These are phyloP conservation scores for Grosmannia penicillata DNA, from an alignment of 2,329 filamentous ascomycete species.

Conservation along the genomic window DNA sequence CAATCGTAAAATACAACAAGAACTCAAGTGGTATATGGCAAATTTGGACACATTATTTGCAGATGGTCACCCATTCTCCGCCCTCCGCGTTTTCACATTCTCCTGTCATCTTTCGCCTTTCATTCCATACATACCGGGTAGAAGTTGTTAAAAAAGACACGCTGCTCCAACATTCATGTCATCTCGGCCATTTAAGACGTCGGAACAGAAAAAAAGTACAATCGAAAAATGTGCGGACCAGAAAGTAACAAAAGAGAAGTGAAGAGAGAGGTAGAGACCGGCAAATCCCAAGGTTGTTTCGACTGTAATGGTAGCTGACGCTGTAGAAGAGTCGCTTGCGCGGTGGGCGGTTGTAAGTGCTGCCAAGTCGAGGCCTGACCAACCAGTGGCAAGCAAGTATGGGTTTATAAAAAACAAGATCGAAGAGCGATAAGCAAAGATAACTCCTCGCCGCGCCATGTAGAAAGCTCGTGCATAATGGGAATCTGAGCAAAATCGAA, in stretches of 20 bases:
- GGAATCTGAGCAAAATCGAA: neutral
- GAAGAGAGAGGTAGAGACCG: neutral
- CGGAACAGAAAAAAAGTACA: slow-evolving; percentile 1
- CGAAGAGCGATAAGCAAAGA: neutral
- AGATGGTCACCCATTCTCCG: too few relatives aligned
- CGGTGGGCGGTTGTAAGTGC: neutral
- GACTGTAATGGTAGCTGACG: neutral
- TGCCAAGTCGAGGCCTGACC: neutral
- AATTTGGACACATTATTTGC: too few relatives aligned
- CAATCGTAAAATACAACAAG: too few relatives aligned
- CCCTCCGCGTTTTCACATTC: too few relatives aligned
- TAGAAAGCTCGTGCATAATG: neutral
- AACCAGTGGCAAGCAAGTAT: too few relatives aligned
- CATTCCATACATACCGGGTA: neutral
- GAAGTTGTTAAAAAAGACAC: neutral
- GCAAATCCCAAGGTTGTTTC: neutral
- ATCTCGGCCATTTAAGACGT: slow-evolving; percentile 7
- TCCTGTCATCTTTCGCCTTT: neutral
- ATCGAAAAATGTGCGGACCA: neutral
- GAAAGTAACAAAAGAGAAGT: neutral
- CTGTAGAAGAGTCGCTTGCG: neutral
- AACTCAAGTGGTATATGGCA: neutral
- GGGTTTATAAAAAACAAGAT: neutral
- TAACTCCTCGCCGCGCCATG: neutral
- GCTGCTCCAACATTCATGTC: slow-evolving; percentile 7